phyloP scores from a whole-genome alignment of 345 rosid species.

The Noccaea caerulescens region DNA sequence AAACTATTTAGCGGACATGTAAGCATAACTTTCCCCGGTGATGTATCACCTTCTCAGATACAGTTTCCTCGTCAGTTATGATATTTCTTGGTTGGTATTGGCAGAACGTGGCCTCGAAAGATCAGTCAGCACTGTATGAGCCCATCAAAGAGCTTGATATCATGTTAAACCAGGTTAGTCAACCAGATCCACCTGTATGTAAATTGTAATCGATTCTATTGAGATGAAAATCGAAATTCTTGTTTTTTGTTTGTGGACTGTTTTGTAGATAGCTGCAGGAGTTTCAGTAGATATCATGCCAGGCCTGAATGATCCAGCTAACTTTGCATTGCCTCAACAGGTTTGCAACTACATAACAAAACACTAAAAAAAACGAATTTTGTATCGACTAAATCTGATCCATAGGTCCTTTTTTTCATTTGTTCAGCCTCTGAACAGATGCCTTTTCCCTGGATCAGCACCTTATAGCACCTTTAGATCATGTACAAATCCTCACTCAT shows the following conservation, averaged over 20 bases:
- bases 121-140: conserved; percentile 75
- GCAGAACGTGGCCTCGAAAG: conserved; percentile 82
- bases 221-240: conserved; percentile 21
- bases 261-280: conserved; percentile 83
- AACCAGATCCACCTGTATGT: conserved; percentile 10
- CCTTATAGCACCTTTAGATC: conserved; percentile 86
- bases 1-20: conserved; percentile 85
- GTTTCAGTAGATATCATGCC: conserved; percentile 95
- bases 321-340: conserved; percentile 94
- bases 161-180: conserved; percentile 75
- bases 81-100: conserved; percentile 36
- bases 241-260: conserved; percentile 19
- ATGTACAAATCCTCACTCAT: conserved; percentile 93
- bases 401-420: conserved; percentile 27
- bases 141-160: conserved; percentile 88
- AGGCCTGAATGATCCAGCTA: conserved; percentile 91
- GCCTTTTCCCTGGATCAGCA: conserved; percentile 93
- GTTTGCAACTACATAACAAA: conserved; percentile 43
- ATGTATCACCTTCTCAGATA: neutral
- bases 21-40: neutral
- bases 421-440: conserved; percentile 80
- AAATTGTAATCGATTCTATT: neutral
- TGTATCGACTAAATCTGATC: conserved; percentile 10
- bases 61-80: conserved; percentile 10
- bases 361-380: neutral